Evolutionary conservation across 352 stramenopile species (phyloP).

Genomic region (Globisporangium viniferum): DNA sequence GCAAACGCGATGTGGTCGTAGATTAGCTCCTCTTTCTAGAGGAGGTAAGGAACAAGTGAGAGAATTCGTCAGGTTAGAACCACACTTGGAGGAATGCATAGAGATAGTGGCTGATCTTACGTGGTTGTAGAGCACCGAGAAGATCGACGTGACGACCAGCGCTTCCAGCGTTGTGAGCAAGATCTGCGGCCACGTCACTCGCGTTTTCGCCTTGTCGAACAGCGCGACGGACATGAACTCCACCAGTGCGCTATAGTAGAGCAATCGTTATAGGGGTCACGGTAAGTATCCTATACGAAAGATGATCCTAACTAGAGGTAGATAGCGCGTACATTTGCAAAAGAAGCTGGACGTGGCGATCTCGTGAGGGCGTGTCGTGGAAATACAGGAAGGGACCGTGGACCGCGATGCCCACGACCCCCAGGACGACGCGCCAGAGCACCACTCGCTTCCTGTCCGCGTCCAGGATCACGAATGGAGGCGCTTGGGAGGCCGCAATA

Average conservation of each 20-base stretch:
- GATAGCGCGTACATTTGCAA: conserved; percentile 18
- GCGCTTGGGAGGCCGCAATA: conserved; percentile 1
- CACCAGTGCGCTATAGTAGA: conserved; percentile 20
- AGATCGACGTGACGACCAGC: conserved; percentile 25
- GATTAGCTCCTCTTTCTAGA: conserved; percentile 24
- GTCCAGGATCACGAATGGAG: not conserved
- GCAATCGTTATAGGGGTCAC: not conserved
- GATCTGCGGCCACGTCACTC: conserved; percentile 20
- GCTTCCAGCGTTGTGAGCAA: conserved; percentile 21
- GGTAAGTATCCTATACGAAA: not conserved
- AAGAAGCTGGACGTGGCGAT: conserved; percentile 17
- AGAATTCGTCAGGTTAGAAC: not conserved
- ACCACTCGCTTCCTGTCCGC: not conserved
- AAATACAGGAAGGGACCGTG: conserved; percentile 6
- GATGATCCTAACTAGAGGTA: not conserved
- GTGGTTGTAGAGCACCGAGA: conserved; percentile 35
- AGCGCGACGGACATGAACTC: conserved; percentile 23
- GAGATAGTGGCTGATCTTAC: conserved; percentile 9
- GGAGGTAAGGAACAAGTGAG: not conserved
- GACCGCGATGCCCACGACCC: not conserved
- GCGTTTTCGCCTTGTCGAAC: conserved; percentile 9
- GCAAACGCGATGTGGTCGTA: conserved; percentile 33
- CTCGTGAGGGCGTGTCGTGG: not conserved
- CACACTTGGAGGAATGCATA: not conserved
- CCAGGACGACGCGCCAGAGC: conserved; percentile 14